Evolutionary conservation across 164 flowering plant species (phyloP).

Genomic region (Platanus orientalis): DNA sequence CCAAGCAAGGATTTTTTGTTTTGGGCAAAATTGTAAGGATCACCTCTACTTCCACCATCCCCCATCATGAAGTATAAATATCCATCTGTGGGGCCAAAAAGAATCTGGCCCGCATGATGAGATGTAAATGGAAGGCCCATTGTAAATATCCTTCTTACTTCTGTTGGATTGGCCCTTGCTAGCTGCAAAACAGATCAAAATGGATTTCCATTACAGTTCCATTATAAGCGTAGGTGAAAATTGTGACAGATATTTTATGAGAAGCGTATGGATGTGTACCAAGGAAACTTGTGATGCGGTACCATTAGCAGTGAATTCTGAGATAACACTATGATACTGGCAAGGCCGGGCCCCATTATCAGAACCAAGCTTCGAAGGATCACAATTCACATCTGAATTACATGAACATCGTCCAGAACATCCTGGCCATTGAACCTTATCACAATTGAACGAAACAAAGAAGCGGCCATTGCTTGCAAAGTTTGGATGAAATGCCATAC

Average conservation of each 20-base stretch:
- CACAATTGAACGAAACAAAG: conserved; percentile 84
- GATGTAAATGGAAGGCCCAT: conserved; percentile 80
- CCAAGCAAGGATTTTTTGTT: conserved; percentile 71
- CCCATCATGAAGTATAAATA: conserved; percentile 89
- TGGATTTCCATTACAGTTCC: conserved; percentile 7
- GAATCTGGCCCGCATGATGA: conserved; percentile 81
- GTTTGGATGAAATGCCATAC: conserved; percentile 86
- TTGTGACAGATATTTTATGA: not conserved
- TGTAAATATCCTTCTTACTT: conserved; percentile 86
- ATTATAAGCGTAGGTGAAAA: not conserved
- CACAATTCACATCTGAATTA: conserved; percentile 81
- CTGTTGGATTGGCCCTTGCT: conserved; percentile 61
- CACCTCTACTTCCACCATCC: conserved; percentile 67
- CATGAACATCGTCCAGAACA: conserved; percentile 88
- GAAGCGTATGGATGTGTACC: conserved; percentile 41
- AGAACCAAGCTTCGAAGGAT: conserved; percentile 61
- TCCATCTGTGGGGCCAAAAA: conserved; percentile 82
- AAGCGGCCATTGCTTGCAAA: conserved; percentile 72
- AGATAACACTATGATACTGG: conserved; percentile 68
- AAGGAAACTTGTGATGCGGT: conserved; percentile 39
- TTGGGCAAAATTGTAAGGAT: conserved; percentile 52
- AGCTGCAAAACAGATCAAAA: conserved; percentile 40
- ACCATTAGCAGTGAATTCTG: conserved; percentile 75
- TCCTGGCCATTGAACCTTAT: conserved; percentile 58
- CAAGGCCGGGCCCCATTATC: conserved; percentile 70